Base-by-base conservation (phyloP, 768 basidiomycete species). In the Rubroboletus satanas region DNA sequence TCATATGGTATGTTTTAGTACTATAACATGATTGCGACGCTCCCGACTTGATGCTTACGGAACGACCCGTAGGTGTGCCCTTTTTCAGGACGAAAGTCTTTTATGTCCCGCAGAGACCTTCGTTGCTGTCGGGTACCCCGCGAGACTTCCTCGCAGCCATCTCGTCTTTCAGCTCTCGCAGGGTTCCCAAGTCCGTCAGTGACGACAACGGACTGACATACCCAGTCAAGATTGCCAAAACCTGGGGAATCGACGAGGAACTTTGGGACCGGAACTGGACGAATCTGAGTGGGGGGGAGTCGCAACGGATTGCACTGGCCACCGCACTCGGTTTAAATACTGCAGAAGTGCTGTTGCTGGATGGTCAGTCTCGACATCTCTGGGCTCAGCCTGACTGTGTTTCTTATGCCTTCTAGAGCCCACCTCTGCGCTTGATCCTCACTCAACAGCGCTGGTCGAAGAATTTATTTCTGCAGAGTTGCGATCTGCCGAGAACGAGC, bases 81-180 rank as follows among this genome's bases (percentile, higher is more conserved):
- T 66, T 67, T 17, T 96, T 85, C 71, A 83, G 93, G 48, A 92
- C 87, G 0, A 80, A 78, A 51, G 84, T 96, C 3, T 80, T 86
- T 55, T 96, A 96, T 67, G 85, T 95, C 26, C 93, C 93, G 1
- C 93, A 96, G 70, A 77, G 93, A 38, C 87, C 93, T 0, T 88
- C 92, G 1, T 75, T 95, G n/a, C 81, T 96, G 21, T 82, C 91
- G 1, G 88, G 87, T 5, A 87, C 88, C 3, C 93, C 93, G 0
- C 75, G 78, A 23, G 84, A 87, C 55, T 90, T 95, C 61, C 72
- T 94, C 52, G 65, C 70, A 4, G 74, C 79, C 0, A 73, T 93
- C 55, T 72, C 74, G 29, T 71, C 75, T 7, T 87, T 90, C 63
- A 61, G 61, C 49, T 76, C 75, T 55, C 83, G 72, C 69, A 73